Base-by-base conservation (phyloP, 306 rosid species). In the Erythrophleum fordii region DNA sequence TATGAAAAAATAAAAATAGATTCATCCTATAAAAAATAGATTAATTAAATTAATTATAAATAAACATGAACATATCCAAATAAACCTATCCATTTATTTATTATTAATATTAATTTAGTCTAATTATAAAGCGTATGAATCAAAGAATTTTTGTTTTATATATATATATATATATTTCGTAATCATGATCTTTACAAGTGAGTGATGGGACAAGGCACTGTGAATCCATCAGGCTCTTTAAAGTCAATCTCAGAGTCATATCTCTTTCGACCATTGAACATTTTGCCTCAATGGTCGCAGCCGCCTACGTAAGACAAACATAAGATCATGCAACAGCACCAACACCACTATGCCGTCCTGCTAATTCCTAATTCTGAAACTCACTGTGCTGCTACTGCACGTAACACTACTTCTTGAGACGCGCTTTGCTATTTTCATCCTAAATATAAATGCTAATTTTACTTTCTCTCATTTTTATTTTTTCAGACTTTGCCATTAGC, bases 121-220 rank as follows among this genome's bases (percentile, higher is more conserved):
- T n/a, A n/a, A n/a, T n/a, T n/a, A n/a, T n/a, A n/a, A n/a, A n/a
- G n/a, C n/a, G n/a, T n/a, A 31, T 1, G 4, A 31, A 31, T 31
- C 34, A 31, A 31, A 31, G 34, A 31, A 31, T 31, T 31, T 31
- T 31, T 31, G 34, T 1, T 4, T 1, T 4, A 31, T n/a, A n/a
- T n/a, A n/a, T n/a, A n/a, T n/a, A n/a, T n/a, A n/a, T n/a, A n/a
- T n/a, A n/a, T n/a, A n/a, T 31, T 31, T 31, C 1, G 6, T 56
- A 25, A 56, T 23, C 6, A 59, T 26, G 37, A 13, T 12, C 37
- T 1, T 26, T 26, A 34, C n/a, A 55, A 22, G 37, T 4, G 39
- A 60, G 69, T 83, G 94, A 91, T 81, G 92, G 85, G 91, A 87
- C 91, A 77, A 83, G 29, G 82, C 95, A 72, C 72, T 72, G 77